Evolutionary conservation across 2,329 filamentous ascomycete genomes (phyloP).

Genomic region (Pestalotiopsis sp.): DNA sequence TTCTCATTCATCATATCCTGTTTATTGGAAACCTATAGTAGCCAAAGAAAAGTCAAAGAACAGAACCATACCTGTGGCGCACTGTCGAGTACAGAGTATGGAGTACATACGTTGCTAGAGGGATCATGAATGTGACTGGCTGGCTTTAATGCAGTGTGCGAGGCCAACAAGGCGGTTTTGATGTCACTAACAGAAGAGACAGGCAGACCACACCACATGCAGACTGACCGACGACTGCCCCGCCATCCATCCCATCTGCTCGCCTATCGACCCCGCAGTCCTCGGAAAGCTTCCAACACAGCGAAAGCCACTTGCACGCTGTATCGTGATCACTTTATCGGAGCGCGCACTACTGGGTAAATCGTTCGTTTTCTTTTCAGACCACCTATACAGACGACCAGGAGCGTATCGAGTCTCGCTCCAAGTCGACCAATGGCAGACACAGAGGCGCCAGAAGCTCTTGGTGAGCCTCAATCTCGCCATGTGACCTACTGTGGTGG

Average conservation of each 20-base stretch:
- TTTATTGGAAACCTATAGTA: no score
- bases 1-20: no score
- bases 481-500: constrained; percentile 61
- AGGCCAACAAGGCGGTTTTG: background rate
- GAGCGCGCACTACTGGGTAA: background rate
- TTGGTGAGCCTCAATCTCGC: constrained; percentile 52
- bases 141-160: background rate
- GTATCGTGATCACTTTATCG: background rate
- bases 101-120: no score
- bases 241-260: background rate
- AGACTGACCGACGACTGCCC: background rate
- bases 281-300: background rate
- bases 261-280: constrained; percentile 4
- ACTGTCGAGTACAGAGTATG: no score
- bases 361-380: background rate
- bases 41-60: no score
- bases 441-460: constrained; percentile 47
- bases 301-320: background rate
- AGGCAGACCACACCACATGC: background rate
- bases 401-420: constrained; percentile 2
- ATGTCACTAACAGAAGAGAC: no score
- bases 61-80: no score
- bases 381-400: background rate
- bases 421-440: constrained; percentile 52
- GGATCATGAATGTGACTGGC: no score